These are phyloP conservation scores for Sugiyamaella lignohabitans DNA, from an alignment of 805 yeast species.

Conservation along the genomic window DNA sequence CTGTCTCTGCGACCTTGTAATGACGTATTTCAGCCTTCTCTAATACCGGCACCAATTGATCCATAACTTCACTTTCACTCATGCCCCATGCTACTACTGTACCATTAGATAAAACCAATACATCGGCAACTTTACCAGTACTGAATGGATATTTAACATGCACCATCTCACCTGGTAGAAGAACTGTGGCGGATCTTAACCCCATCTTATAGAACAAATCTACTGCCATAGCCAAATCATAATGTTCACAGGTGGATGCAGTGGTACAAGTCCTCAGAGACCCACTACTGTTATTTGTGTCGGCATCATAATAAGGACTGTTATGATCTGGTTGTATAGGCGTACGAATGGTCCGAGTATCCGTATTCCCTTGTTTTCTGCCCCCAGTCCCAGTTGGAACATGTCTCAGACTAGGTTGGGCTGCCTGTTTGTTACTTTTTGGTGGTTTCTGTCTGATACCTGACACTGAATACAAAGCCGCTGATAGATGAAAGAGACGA, in stretches of 20 bases:
- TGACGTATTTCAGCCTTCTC: conserved; percentile 42
- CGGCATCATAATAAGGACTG: neutral
- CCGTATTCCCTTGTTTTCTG: neutral
- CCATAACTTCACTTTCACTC: conserved; percentile 45
- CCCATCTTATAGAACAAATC: conserved; percentile 36
- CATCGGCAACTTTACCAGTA: conserved; percentile 39
- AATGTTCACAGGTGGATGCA: conserved; percentile 65
- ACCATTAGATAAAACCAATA: conserved; percentile 69
- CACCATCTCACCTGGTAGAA: conserved; percentile 67
- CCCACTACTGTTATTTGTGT: neutral
- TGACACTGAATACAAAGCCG: too few species aligned
- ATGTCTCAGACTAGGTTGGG: neutral
- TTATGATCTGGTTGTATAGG: neutral
- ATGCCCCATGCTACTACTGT: conserved; percentile 82
- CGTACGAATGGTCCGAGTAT: too few species aligned
- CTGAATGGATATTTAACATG: conserved; percentile 40
- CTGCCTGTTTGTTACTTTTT: neutral
- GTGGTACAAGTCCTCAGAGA: conserved; percentile 47
- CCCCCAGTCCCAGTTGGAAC: neutral
- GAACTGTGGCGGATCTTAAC: conserved; percentile 31
- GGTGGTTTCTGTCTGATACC: neutral
- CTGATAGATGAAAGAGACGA: too few species aligned
- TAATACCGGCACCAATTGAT: conserved; percentile 40
- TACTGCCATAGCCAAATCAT: conserved; percentile 47
- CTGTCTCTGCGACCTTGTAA: conserved; percentile 56